phyloP scores from a whole-genome alignment of 2,329 filamentous ascomycete species.

The Fusarium vanettenii region DNA sequence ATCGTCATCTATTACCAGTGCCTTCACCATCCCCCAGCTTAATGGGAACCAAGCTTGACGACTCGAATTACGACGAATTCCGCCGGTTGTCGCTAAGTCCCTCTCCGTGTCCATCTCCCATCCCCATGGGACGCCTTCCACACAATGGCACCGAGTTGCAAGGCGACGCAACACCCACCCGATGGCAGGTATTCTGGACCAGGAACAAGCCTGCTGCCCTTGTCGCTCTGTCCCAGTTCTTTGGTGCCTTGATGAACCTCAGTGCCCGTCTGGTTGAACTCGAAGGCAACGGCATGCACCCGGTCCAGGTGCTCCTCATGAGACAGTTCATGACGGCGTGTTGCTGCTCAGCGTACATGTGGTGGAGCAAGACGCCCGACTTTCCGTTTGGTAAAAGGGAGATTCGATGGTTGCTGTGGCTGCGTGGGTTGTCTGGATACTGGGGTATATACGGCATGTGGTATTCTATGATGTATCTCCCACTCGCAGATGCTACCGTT shows the following conservation, averaged over 20 bases:
- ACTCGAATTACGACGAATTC: slow-evolving; percentile 35
- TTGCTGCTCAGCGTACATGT: slow-evolving; percentile 79
- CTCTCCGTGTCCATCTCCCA: slow-evolving; percentile 38
- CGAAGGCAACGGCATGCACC: slow-evolving; percentile 78
- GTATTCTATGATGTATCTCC: slow-evolving; percentile 77
- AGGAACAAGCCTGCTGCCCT: slow-evolving; percentile 78
- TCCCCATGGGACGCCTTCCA: slow-evolving; percentile 30
- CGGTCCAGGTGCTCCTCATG: slow-evolving; percentile 85
- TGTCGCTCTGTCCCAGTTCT: slow-evolving; percentile 81
- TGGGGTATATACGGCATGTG: slow-evolving; percentile 85
- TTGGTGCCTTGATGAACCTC: slow-evolving; percentile 88
- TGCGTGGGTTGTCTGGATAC: slow-evolving; percentile 76
- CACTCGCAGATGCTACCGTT: slow-evolving; percentile 87
- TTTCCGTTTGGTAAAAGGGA: slow-evolving; percentile 77
- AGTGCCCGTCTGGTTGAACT: slow-evolving; percentile 81
- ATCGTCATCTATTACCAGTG: slow-evolving; percentile 20
- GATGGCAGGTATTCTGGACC: slow-evolving; percentile 62
- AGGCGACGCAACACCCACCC: slow-evolving; percentile 24
- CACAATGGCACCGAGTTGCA: slow-evolving; percentile 1
- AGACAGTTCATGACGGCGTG: slow-evolving; percentile 81
- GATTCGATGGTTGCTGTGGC: slow-evolving; percentile 74
- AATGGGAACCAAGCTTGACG: slow-evolving; percentile 22
- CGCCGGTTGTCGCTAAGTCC: slow-evolving; percentile 39
- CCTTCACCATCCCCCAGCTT: slow-evolving; percentile 23
- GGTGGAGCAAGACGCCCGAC: slow-evolving; percentile 72